These are phyloP conservation scores for Porphyrellus cyaneotinctus DNA, from an alignment of 768 basidiomycete genomes.

Conservation along the genomic window DNA sequence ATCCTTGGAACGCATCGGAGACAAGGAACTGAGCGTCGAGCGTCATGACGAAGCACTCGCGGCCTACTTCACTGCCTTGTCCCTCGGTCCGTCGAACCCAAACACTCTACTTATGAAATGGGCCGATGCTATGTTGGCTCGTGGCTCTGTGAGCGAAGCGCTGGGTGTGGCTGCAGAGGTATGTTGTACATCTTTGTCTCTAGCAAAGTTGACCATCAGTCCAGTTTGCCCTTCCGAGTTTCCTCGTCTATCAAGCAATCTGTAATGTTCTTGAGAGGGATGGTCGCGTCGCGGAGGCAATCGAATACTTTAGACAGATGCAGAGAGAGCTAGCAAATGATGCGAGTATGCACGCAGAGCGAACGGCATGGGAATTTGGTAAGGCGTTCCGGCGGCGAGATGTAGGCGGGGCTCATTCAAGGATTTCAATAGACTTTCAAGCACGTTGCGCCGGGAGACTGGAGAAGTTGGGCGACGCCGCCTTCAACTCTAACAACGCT, in stretches of 20 bases:
- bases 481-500: background rate
- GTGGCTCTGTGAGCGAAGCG: background rate
- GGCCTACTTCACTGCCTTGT: slow-evolving; percentile 3
- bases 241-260: background rate
- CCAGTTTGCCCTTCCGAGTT: slow-evolving; percentile 1
- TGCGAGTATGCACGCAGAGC: background rate
- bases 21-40: background rate
- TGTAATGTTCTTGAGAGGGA: slow-evolving; percentile 4
- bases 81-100: background rate
- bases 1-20: background rate
- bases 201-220: background rate
- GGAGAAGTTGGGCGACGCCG: background rate
- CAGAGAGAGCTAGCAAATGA: background rate
- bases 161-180: slow-evolving; percentile 1
- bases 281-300: background rate
- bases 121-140: background rate
- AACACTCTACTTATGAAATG: slow-evolving; percentile 6
- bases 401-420: background rate
- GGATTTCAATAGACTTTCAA: background rate
- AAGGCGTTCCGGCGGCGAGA: background rate
- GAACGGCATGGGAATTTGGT: background rate
- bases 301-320: background rate
- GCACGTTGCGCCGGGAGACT: background rate
- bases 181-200: background rate
- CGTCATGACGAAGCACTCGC: background rate